Conservation (phyloP, 169 alveolate genomes). For the Toxoplasma gondii region DNA sequence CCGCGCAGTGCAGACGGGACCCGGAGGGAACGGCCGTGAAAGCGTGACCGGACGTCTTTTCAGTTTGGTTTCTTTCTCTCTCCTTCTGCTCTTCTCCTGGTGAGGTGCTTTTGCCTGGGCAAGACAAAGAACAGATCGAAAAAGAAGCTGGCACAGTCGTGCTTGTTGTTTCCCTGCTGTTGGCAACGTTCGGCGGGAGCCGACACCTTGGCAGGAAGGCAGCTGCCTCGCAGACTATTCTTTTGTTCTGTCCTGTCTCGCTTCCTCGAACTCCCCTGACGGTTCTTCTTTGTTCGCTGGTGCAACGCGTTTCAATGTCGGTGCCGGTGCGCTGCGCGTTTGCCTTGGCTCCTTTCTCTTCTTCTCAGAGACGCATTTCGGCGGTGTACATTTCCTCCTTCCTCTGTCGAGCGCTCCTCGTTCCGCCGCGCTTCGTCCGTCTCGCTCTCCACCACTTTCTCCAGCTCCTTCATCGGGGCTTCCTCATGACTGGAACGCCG, state of each 20-base stretch:
- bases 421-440: constrained; percentile 33
- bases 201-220: too few species aligned
- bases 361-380: constrained; percentile 36
- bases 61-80: not conserved
- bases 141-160: too few species aligned
- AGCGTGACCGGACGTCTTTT: not conserved
- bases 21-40: not conserved
- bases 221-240: too few species aligned
- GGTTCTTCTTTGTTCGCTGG: not conserved
- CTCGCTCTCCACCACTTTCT: constrained; percentile 25
- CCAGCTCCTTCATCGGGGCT: constrained; percentile 40
- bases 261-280: not conserved
- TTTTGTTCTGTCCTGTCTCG: too few species aligned
- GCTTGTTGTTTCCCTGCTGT: too few species aligned
- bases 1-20: not conserved
- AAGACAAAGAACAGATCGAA: too few species aligned
- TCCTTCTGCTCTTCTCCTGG: not conserved
- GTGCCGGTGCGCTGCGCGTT: not conserved
- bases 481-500: not conserved
- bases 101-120: too few species aligned
- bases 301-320: not conserved
- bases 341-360: not conserved
- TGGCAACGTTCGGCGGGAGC: too few species aligned
- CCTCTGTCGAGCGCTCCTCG: constrained; percentile 28
- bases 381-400: constrained; percentile 35